Conservation (phyloP, 495 filamentous ascomycete genomes). For the Margaritispora aquatica region DNA sequence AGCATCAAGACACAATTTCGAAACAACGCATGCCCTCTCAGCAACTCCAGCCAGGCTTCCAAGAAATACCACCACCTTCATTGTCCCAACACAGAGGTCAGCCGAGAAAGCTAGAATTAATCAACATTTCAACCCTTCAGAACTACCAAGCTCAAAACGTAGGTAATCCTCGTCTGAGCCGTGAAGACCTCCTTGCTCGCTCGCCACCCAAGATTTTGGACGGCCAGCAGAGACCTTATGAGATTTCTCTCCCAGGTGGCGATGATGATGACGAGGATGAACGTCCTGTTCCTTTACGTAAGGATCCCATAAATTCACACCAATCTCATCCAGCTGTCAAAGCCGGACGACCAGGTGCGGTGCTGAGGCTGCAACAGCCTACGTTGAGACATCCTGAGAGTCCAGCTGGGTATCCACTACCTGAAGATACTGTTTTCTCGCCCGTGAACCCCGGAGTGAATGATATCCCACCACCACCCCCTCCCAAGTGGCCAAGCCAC, state of each 20-base stretch:
- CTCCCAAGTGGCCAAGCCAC: slow-evolving; percentile 16
- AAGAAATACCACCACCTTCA: too few relatives aligned
- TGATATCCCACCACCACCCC: slow-evolving; percentile 17
- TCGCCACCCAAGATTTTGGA: slow-evolving; percentile 15
- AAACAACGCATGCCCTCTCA: background rate
- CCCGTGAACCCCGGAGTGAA: slow-evolving; percentile 13
- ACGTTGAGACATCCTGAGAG: slow-evolving; percentile 17
- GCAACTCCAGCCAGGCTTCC: background rate
- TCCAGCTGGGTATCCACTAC: slow-evolving; percentile 17
- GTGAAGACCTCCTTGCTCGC: slow-evolving; percentile 22
- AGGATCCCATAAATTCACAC: slow-evolving; percentile 9
- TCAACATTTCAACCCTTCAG: background rate
- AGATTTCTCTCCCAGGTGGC: slow-evolving; percentile 20
- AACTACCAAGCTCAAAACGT: background rate
- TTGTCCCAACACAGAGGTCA: background rate
- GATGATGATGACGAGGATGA: slow-evolving; percentile 12
- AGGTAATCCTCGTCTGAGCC: slow-evolving; percentile 6
- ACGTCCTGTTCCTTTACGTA: slow-evolving; percentile 5
- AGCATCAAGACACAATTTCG: background rate
- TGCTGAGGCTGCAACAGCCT: slow-evolving; percentile 12
- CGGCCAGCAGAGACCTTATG: slow-evolving; percentile 24
- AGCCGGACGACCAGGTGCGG: background rate
- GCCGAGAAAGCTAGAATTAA: background rate
- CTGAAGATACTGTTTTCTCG: slow-evolving; percentile 14
- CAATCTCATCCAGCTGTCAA: background rate